phyloP scores from a whole-genome alignment of 345 rosid species.

The Hibiscus trionum region DNA sequence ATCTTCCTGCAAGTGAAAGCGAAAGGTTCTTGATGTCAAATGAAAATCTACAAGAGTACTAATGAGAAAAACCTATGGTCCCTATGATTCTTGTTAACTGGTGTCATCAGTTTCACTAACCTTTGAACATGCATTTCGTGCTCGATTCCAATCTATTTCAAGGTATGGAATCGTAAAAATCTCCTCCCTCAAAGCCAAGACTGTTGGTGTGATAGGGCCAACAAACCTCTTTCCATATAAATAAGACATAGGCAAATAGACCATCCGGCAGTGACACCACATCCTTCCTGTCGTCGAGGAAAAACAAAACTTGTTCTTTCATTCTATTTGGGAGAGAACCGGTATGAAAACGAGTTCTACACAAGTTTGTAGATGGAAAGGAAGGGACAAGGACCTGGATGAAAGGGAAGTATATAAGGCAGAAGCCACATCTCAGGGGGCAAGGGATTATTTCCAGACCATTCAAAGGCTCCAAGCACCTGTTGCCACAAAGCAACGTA shows the following conservation, averaged over 20 bases:
- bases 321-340: neutral
- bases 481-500: constrained; percentile 26
- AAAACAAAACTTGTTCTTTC: neutral
- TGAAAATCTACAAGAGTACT: too few species aligned
- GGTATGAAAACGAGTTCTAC: neutral
- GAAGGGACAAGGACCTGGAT: constrained; percentile 60
- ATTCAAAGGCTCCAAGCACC: constrained; percentile 92
- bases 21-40: too few species aligned
- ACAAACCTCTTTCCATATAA: too few species aligned
- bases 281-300: constrained; percentile 66
- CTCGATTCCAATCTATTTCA: constrained; percentile 79
- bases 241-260: constrained; percentile 59
- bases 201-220: constrained; percentile 62
- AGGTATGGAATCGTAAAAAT: constrained; percentile 72
- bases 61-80: too few species aligned
- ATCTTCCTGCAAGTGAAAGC: constrained; percentile 55
- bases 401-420: constrained; percentile 76
- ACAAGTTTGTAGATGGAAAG: neutral
- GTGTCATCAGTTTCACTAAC: constrained; percentile 34
- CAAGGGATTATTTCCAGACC: constrained; percentile 94
- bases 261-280: constrained; percentile 99
- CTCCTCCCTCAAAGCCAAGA: constrained; percentile 85
- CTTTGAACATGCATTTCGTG: constrained; percentile 86
- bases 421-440: constrained; percentile 99
- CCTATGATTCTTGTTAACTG: neutral